Evolutionary conservation across 257 asterid species (phyloP), one percentile per base, ranked within the genome.

Genomic region (Fraxinus pennsylvanica): DNA sequence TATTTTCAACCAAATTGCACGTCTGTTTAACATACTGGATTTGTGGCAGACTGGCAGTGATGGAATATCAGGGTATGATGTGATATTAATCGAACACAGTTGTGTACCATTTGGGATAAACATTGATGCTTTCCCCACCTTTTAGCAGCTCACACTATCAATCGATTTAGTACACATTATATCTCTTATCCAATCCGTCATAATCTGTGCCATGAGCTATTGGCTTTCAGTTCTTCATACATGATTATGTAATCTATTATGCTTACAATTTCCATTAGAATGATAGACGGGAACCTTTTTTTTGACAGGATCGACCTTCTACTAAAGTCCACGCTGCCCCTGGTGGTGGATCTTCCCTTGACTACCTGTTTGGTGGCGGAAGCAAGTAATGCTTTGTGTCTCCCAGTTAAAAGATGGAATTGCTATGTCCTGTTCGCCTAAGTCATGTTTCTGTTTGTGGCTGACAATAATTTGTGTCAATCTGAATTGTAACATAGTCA

Each of bases 301-400:
- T 39, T 45, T 74, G 41, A n/a, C 83, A 79, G 83, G 83, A 80
- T 74, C 79, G 79, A 38, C 83, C 83, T 8, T 80, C 83, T 33
- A 80, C 83, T 50, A 80, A 80, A 74, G 79, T 80, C 52, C 83
- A 80, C 47, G 76, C 83, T 10, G 79, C 76, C 19, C 83, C 79
- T 7, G 83, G 79, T 36, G 83, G 83, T 27, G 83, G 83, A 52
- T 80, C 83, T 80, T 74, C 83, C 19, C 65, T 80, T 3, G 80
- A 65, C 43, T 76, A 76, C 80, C 74, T 76, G 80, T 76, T 76
- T 68, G 75, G 80, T 15, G 80, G 71, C 43, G 35, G 54, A 32
- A 65, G 50, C 43, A 76, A 76, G 45, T 76, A 54, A 76, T 9
- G 17, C 65, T 41, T 73, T 65, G 45, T 32, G 45, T 43, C 30